phyloP scores from a whole-genome alignment of 345 rosid species.

The Euphorbia pulcherrima region DNA sequence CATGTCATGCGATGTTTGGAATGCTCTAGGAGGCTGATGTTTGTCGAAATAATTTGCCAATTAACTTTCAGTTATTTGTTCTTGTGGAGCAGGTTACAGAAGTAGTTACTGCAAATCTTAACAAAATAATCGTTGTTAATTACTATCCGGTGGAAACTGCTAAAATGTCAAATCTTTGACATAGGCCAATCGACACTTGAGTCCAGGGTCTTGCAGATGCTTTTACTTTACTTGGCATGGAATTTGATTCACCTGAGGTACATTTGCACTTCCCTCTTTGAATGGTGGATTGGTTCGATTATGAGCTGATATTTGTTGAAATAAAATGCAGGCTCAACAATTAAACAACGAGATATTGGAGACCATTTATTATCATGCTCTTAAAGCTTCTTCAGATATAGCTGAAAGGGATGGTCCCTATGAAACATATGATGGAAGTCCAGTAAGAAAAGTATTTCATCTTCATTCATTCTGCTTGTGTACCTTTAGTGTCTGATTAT shows the following conservation, averaged over 20 bases:
- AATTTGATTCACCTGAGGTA: slow-evolving; percentile 84
- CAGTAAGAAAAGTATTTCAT: slow-evolving; percentile 70
- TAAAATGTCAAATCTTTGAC: slow-evolving; percentile 64
- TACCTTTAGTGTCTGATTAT: no score
- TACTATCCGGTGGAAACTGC: slow-evolving; percentile 87
- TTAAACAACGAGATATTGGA: slow-evolving; percentile 86
- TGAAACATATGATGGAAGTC: slow-evolving; percentile 71
- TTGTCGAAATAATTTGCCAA: no score
- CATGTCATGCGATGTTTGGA: slow-evolving; percentile 1
- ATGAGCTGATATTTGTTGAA: no score
- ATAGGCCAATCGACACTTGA: slow-evolving; percentile 88
- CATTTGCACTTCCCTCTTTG: neutral
- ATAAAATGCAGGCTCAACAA: slow-evolving; percentile 76
- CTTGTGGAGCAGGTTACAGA: slow-evolving; percentile 44
- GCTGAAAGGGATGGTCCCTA: slow-evolving; percentile 68
- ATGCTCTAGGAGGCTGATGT: neutral
- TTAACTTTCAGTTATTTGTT: no score
- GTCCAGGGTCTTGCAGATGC: slow-evolving; percentile 95
- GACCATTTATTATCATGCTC: slow-evolving; percentile 77
- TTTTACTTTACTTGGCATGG: slow-evolving; percentile 81
- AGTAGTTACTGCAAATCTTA: slow-evolving; percentile 54
- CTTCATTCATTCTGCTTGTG: neutral
- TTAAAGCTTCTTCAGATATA: slow-evolving; percentile 62
- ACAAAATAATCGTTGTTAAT: slow-evolving; percentile 81
- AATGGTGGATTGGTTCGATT: neutral